Percentiles rank a stretch among this genome's conserved stretches.
phyloP scores from a whole-genome alignment of 140 eudicot genomes.

The Anethum foeniculum region DNA sequence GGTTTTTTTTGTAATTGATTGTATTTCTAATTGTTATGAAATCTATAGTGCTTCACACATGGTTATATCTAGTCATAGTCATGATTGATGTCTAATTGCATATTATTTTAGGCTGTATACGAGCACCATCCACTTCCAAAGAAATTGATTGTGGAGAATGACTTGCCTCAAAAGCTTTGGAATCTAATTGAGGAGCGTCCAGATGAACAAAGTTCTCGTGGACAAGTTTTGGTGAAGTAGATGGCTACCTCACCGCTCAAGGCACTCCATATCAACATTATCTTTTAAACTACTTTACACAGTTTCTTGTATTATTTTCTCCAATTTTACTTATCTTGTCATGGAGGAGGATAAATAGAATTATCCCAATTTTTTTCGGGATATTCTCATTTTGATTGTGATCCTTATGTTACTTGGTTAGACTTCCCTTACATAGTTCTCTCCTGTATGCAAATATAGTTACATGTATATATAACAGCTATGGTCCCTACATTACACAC shows the following conservation, averaged over 20 bases:
- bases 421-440: not conserved
- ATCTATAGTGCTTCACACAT: not conserved
- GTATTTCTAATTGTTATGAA: not conserved
- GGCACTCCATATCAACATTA: constrained; percentile 88
- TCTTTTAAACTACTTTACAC: not conserved
- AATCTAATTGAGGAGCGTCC: constrained; percentile 88
- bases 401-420: not conserved
- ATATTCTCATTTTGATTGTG: not conserved
- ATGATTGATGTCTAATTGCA: not conserved
- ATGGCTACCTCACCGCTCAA: constrained; percentile 95
- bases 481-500: not conserved
- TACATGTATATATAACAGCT: not conserved
- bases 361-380: not conserved
- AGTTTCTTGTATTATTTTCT: not conserved
- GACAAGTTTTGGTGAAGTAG: constrained; percentile 92
- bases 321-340: not conserved
- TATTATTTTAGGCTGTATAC: constrained; percentile 9
- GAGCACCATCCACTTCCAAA: constrained; percentile 96
- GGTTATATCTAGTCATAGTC: not conserved
- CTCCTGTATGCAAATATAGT: not conserved
- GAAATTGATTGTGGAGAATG: constrained; percentile 55
- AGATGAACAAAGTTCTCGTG: constrained; percentile 30
- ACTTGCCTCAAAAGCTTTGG: constrained; percentile 52
- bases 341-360: not conserved
- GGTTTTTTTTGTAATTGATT: not conserved